Percentiles rank a stretch among this genome's conserved stretches.
Evolutionary conservation across 257 asterid species (phyloP).

Genomic region (Fraxinus cuspidata): DNA sequence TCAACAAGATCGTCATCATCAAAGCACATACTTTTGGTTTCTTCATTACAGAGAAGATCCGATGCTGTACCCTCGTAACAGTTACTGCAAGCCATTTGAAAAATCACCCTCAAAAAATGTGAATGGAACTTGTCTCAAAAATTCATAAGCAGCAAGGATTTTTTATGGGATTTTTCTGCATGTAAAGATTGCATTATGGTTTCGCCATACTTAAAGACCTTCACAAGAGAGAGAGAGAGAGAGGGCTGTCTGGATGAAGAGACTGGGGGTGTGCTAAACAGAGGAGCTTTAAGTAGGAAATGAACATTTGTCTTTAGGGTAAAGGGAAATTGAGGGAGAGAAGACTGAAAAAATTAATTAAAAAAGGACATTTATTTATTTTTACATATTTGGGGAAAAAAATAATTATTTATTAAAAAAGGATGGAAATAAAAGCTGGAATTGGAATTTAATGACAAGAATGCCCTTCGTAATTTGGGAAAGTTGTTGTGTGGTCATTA

Average conservation of each 20-base stretch:
- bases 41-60: conserved; percentile 57
- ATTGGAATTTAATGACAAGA: conserved; percentile 15
- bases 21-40: conserved; percentile 37
- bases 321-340: conserved; percentile 43
- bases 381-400: background rate
- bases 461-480: conserved; percentile 11
- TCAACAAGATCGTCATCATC: conserved; percentile 41
- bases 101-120: conserved; percentile 19
- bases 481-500: background rate
- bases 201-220: conserved; percentile 34
- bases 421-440: background rate
- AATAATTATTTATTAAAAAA: background rate
- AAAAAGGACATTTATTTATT: background rate
- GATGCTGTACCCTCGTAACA: conserved; percentile 39
- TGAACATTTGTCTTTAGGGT: conserved; percentile 59
- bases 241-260: conserved; percentile 31
- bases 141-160: conserved; percentile 39
- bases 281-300: conserved; percentile 56
- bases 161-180: conserved; percentile 36
- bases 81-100: conserved; percentile 47
- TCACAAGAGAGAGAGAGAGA: conserved; percentile 21
- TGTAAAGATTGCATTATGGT: conserved; percentile 31
- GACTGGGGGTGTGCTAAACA: conserved; percentile 33
- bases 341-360: conserved; percentile 28
- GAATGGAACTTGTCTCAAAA: conserved; percentile 36